Conservation (phyloP, 345 rosid species). For the Firmiana major region DNA sequence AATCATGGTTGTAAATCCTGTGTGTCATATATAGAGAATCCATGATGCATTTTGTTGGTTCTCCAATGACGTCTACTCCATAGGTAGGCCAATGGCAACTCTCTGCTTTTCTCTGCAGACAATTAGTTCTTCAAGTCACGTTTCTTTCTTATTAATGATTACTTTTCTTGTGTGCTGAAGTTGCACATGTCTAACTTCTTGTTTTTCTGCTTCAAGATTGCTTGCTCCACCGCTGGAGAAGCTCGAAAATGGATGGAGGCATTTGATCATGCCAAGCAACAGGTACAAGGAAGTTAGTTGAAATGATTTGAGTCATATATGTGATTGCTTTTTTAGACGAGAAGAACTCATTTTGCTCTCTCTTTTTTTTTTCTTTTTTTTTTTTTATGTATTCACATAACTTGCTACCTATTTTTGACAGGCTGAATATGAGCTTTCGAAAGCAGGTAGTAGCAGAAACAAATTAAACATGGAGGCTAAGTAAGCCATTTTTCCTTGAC, state of each 20-base stretch:
- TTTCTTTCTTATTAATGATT: neutral
- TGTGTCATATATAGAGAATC: neutral
- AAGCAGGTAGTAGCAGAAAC: constrained; percentile 59
- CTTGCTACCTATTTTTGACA: constrained; percentile 28
- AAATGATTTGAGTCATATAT: neutral
- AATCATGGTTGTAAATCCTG: neutral
- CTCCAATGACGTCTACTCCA: neutral
- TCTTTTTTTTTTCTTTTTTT: neutral
- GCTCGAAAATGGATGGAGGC: constrained; percentile 89
- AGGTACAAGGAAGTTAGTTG: constrained; percentile 42
- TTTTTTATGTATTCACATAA: neutral
- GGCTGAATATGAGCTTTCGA: constrained; percentile 75
- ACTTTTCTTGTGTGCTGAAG: neutral
- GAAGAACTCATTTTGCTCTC: neutral
- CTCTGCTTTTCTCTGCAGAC: neutral
- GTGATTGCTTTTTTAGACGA: neutral
- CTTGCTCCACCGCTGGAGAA: constrained; percentile 90
- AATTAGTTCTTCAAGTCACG: neutral
- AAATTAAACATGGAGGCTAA: constrained; percentile 77
- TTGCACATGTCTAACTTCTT: neutral
- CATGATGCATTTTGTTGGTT: neutral
- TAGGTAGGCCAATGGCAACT: neutral
- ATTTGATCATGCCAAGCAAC: constrained; percentile 92
- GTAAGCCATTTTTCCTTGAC: constrained; percentile 43
- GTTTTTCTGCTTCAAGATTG: constrained; percentile 59